Conservation (phyloP, 331 rosid species). For the Telfairia occidentalis region DNA sequence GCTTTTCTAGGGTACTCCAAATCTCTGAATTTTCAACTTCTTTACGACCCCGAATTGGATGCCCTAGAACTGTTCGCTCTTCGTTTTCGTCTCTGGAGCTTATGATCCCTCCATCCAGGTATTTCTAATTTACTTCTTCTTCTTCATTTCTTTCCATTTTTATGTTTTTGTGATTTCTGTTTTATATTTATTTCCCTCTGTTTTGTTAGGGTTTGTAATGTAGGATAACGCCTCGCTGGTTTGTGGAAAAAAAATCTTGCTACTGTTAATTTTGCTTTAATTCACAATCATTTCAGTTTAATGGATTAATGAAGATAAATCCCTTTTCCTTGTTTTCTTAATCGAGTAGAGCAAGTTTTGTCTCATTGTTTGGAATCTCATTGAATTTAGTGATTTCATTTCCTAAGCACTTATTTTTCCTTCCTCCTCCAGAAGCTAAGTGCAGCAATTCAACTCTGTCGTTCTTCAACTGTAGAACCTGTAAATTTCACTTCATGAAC, state of each 20-base stretch:
- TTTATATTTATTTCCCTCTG: neutral
- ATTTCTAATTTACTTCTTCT: neutral
- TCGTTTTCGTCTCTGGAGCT: constrained; percentile 16
- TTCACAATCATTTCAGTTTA: too few relatives aligned
- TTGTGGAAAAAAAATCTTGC: too few relatives aligned
- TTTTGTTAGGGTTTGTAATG: neutral
- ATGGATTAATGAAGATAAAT: neutral
- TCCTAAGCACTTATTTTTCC: too few relatives aligned
- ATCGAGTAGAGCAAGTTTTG: too few relatives aligned
- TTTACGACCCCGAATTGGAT: constrained; percentile 15
- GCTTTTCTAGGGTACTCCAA: constrained; percentile 42
- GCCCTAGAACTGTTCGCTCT: constrained; percentile 44
- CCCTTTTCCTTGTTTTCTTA: neutral
- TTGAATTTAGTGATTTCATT: too few relatives aligned
- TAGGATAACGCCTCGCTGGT: too few relatives aligned
- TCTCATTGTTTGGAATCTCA: too few relatives aligned
- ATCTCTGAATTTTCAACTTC: neutral
- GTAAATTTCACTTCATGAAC: neutral
- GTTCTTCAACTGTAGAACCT: neutral
- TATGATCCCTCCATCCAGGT: neutral
- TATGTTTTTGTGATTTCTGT: neutral
- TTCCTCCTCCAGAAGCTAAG: neutral
- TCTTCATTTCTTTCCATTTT: too few relatives aligned
- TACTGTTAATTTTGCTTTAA: too few relatives aligned
- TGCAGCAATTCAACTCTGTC: neutral